Evolutionary conservation across 2,329 filamentous ascomycete species (phyloP), one percentile per base, ranked within the genome.

Genomic region (Cladosporium sp.): DNA sequence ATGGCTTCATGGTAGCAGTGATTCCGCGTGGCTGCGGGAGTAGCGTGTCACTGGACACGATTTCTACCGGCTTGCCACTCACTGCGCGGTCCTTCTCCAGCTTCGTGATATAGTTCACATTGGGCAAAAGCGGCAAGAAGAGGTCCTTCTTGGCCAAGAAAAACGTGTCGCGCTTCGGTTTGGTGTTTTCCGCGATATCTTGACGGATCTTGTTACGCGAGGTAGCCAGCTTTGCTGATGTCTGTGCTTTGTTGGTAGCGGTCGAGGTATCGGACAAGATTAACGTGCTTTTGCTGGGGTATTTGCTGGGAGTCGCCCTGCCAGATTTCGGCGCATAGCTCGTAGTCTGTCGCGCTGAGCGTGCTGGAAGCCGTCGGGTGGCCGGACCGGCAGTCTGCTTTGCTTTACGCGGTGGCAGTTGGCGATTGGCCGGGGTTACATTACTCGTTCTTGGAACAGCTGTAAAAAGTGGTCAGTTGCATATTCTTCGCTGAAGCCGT

Each of bases 1-100:
- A 84, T 3, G 81, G 78, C 69, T 85, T 85, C 74, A 85, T 82
- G 0, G 71, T 78, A 0, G 85, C 85, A 1, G 72, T 81, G 14
- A 87, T 79, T 2, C 77, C 80, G 56, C 66, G 64, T 33, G 68
- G 83, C 67, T 85, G 83, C 53, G 4, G 72, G 66, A 4, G 84
- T 69, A 8, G 78, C 35, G n/a, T 35, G 28, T 62, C 64, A 11
- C 37, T 59, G 12, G 35, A 16, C 0, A 59, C 28, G 18, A 69
- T 68, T 12, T 70, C 65, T 10, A 29, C 21, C 11, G 50, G 59
- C 18, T 0, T 31, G 23, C 14, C 64, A 52, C 5, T 70, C 61
- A 18, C 71, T 26, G 29, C 62, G 12, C 65, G 64, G 12, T 62
- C 46, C 6, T 57, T 67, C 46, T 70, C 68, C 1, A 83, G 74